A percentile compares a stretch with the other conserved stretches of the same genome.
Conservation (phyloP, 805 yeast genomes). For the Ascoidea rubescens region DNA sequence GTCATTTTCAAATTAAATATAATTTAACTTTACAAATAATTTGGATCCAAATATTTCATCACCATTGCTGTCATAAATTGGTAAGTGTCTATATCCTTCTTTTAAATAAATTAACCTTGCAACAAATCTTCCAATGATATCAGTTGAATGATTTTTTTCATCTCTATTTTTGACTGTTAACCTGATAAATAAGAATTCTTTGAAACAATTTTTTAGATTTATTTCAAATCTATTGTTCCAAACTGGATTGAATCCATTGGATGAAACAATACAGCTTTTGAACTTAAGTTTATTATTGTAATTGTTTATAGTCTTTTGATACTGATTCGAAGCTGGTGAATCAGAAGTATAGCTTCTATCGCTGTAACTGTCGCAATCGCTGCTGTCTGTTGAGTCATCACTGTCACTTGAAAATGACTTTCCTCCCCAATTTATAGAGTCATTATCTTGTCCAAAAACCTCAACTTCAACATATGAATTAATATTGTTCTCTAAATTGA, state of each 20-base stretch:
- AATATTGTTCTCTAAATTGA: slow-evolving; percentile 8
- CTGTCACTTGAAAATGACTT: slow-evolving; percentile 17
- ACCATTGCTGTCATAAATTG: slow-evolving; percentile 65
- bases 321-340: too few relatives aligned
- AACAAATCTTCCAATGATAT: slow-evolving; percentile 43
- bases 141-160: slow-evolving; percentile 13
- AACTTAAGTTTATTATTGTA: slow-evolving; percentile 12
- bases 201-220: slow-evolving; percentile 19
- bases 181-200: slow-evolving; percentile 41
- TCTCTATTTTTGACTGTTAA: slow-evolving; percentile 34
- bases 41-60: slow-evolving; percentile 49
- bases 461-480: slow-evolving; percentile 8
- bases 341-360: slow-evolving; percentile 8
- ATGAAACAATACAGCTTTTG: slow-evolving; percentile 12
- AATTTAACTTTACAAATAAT: slow-evolving; percentile 27
- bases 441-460: background rate
- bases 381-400: slow-evolving; percentile 59
- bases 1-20: too few relatives aligned
- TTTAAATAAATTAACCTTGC: slow-evolving; percentile 49
- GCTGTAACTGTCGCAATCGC: slow-evolving; percentile 5
- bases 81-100: slow-evolving; percentile 73
- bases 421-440: background rate
- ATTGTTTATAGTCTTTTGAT: slow-evolving; percentile 4
- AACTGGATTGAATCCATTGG: slow-evolving; percentile 78
- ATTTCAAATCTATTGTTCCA: slow-evolving; percentile 56